Conservation (phyloP, 2,329 filamentous ascomycete species). For the Fusarium praegraminearum region DNA sequence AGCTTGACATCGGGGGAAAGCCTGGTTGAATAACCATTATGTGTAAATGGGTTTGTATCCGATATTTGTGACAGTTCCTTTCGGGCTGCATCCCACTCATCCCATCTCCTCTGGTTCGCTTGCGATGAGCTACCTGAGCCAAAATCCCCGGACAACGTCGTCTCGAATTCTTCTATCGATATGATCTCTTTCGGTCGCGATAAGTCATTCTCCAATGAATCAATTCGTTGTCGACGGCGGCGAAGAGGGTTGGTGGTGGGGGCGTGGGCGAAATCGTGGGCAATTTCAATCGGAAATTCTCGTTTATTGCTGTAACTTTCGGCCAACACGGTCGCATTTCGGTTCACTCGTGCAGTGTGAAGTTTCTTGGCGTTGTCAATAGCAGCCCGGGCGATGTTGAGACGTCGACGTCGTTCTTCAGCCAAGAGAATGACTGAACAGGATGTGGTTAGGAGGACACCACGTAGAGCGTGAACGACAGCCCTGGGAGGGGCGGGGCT, state of each 20-base stretch:
- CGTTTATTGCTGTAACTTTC: slow-evolving; percentile 44
- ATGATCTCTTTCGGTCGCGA: slow-evolving; percentile 10
- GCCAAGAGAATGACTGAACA: slow-evolving; percentile 67
- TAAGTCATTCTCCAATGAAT: slow-evolving; percentile 3
- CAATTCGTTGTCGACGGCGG: slow-evolving; percentile 45
- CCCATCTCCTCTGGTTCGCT: slow-evolving; percentile 38
- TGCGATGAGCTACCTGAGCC: slow-evolving; percentile 13
- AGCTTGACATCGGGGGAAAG: slow-evolving; percentile 28
- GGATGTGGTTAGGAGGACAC: slow-evolving; percentile 67
- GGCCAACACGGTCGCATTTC: slow-evolving; percentile 47
- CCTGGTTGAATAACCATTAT: slow-evolving; percentile 33
- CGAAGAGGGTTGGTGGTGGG: slow-evolving; percentile 46
- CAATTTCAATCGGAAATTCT: slow-evolving; percentile 44
- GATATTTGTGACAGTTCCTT: slow-evolving; percentile 44
- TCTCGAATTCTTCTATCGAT: slow-evolving; percentile 17
- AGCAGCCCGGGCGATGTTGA: slow-evolving; percentile 63
- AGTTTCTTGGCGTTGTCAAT: slow-evolving; percentile 66
- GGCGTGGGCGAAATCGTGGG: slow-evolving; percentile 44
- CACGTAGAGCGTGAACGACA: slow-evolving; percentile 66
- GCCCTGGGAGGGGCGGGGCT: slow-evolving; percentile 66
- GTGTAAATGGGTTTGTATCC: slow-evolving; percentile 24
- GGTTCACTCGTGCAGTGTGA: slow-evolving; percentile 54
- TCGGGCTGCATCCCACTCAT: slow-evolving; percentile 45
- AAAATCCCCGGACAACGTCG: slow-evolving; percentile 3
- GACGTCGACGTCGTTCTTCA: slow-evolving; percentile 68